Evolutionary conservation across 1,284 basidiomycete genomes (phyloP).

Genomic region (Ganoderma resinaceum): DNA sequence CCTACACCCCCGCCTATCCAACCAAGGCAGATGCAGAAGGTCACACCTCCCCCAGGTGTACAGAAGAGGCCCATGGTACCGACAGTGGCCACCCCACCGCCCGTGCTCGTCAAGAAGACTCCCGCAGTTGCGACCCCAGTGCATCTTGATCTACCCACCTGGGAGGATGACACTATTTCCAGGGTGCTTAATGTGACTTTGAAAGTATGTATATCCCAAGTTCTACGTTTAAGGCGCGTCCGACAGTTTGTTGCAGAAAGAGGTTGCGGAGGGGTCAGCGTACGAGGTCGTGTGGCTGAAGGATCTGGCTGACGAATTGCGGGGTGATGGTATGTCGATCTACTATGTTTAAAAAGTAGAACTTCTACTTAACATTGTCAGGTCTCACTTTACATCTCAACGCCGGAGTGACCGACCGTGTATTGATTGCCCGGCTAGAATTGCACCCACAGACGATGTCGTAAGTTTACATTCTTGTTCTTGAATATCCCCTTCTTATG

Average conservation of each 20-base stretch:
- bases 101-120: conserved; percentile 54
- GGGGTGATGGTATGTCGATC: conserved; percentile 65
- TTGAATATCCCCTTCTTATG: conserved; percentile 3
- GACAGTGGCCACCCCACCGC: conserved; percentile 34
- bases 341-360: background rate
- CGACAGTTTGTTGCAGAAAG: conserved; percentile 53
- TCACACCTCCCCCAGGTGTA: conserved; percentile 10
- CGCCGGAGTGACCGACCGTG: conserved; percentile 73
- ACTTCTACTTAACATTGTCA: background rate
- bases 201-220: conserved; percentile 57
- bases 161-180: conserved; percentile 79
- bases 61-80: conserved; percentile 42
- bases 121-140: conserved; percentile 38
- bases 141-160: conserved; percentile 64
- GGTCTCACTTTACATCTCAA: conserved; percentile 43
- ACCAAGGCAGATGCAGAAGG: conserved; percentile 30
- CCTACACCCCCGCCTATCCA: conserved; percentile 26
- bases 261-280: conserved; percentile 71
- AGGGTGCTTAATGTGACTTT: conserved; percentile 83
- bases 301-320: conserved; percentile 74
- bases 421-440: conserved; percentile 89
- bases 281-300: conserved; percentile 89
- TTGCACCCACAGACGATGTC: conserved; percentile 79
- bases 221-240: background rate
- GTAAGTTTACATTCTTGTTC: conserved; percentile 50